These are phyloP conservation scores for Trypanosoma melophagium DNA, from an alignment of 208 protist genomes.

Conservation along the genomic window DNA sequence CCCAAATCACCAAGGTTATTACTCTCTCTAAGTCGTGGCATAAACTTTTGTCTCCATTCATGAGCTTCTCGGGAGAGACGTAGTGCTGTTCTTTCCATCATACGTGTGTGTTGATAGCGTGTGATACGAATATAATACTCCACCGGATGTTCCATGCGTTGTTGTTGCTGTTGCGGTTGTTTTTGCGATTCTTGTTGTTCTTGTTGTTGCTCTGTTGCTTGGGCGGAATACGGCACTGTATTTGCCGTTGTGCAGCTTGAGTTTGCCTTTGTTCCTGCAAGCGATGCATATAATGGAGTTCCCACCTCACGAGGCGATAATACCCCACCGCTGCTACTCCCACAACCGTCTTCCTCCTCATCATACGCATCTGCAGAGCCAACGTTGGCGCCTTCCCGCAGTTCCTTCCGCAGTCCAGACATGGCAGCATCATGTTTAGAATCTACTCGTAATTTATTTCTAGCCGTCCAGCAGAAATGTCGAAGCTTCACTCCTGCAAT, in stretches of 20 bases:
- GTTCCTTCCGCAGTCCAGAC: constrained; percentile 47
- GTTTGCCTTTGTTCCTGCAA: background rate
- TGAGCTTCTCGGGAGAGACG: constrained; percentile 50
- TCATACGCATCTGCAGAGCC: constrained; percentile 1
- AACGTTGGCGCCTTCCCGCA: constrained; percentile 19
- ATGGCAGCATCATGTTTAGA: constrained; percentile 32
- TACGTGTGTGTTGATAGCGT: constrained; percentile 48
- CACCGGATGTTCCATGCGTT: constrained; percentile 50
- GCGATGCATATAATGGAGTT: background rate
- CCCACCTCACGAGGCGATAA: too few species aligned
- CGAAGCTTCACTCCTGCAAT: constrained; percentile 78
- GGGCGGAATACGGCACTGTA: background rate
- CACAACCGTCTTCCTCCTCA: background rate
- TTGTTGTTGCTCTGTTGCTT: background rate
- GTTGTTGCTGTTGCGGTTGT: constrained; percentile 14
- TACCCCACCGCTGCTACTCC: background rate
- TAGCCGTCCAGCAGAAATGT: constrained; percentile 52
- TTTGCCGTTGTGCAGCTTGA: background rate
- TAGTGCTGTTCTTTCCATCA: constrained; percentile 52
- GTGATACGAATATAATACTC: constrained; percentile 76
- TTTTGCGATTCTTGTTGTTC: constrained; percentile 2
- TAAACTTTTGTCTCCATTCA: constrained; percentile 59
- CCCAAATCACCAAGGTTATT: too few species aligned
- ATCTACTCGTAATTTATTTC: constrained; percentile 33
- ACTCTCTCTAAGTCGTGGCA: background rate